Evolutionary conservation across 2,329 filamentous ascomycete genomes (phyloP).

Genomic region (Aspergillus awamori): DNA sequence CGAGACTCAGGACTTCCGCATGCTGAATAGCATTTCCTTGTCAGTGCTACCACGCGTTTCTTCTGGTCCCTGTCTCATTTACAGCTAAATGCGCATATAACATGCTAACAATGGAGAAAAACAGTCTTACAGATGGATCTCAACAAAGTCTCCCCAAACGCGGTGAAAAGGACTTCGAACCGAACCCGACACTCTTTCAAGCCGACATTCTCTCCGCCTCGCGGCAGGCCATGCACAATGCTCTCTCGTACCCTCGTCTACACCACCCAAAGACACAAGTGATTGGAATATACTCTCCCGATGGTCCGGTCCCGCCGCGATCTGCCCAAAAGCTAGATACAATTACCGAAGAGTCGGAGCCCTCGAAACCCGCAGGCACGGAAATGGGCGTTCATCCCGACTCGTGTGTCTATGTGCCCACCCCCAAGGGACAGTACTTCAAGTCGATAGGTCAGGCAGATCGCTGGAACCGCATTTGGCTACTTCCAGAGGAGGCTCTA

Average conservation of each 20-base stretch:
- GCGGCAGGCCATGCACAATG: slow-evolving; percentile 84
- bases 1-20: slow-evolving; percentile 83
- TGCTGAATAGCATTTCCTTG: slow-evolving; percentile 63
- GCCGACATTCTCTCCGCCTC: slow-evolving; percentile 76
- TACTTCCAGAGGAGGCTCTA: slow-evolving; percentile 88
- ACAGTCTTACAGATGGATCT: slow-evolving; percentile 37
- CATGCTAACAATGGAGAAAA: slow-evolving; percentile 4
- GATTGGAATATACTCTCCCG: slow-evolving; percentile 74
- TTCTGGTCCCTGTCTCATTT: no score
- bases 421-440: slow-evolving; percentile 71
- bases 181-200: slow-evolving; percentile 83
- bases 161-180: slow-evolving; percentile 96
- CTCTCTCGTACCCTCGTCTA: slow-evolving; percentile 73
- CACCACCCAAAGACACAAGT: slow-evolving; percentile 69
- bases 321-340: slow-evolving; percentile 19
- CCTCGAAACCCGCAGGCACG: slow-evolving; percentile 16
- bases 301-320: slow-evolving; percentile 41
- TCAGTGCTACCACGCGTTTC: slow-evolving; percentile 27
- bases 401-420: slow-evolving; percentile 66
- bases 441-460: slow-evolving; percentile 75
- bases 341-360: slow-evolving; percentile 13
- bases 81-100: background rate
- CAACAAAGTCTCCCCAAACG: slow-evolving; percentile 71
- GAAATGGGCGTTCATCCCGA: slow-evolving; percentile 32
- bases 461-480: slow-evolving; percentile 70